Base-by-base conservation (phyloP, 176 grass and related monocot genomes). In the Cocos nucifera region DNA sequence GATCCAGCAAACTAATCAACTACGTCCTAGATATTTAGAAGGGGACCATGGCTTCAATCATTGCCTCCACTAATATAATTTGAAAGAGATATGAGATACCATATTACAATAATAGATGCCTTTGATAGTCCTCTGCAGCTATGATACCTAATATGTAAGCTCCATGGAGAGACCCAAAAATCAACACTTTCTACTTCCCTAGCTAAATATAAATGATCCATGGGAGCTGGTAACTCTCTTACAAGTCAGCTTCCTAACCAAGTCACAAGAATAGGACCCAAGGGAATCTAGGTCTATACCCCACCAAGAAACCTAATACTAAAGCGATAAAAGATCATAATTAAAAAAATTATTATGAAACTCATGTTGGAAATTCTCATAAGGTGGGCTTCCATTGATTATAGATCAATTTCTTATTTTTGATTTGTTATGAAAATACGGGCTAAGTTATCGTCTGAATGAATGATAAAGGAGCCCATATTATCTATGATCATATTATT, bases 11-110 rank as follows among this genome's bases (percentile, higher is more conserved):
- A 32, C 8, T 32, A 32, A 32, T 32, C 30, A 32, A 55, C 65
- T 73, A 96, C 6, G 85, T 85, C 61, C 84, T 84, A 80, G 80
- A 90, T 69, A 97, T 97, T 73, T 91, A 87, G 50, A 97, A 83
- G 0, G 90, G 85, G 17, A 86, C 65, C 66, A 80, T 68, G 5
- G 54, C 54, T 19, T 71, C 86, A 19, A 69, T 66, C 49, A 87
- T 58, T 56, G 90, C 92, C 57, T 87, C 87, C 67, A 76, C 79
- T n/a, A 80, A 75, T 6, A 65, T 73, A 55, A 91, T 68, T 72
- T 90, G 83, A 26, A 97, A 77, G 6, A 88, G 82, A 64, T 91
- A 84, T 3, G 83, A 78, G 8, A 80, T 62, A 49, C 81, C 92
- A 58, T 85, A 82, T 22, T 67, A 69, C 23, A 60, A 10, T 17